Evolutionary conservation across 2,329 filamentous ascomycete species (phyloP), one percentile per base, ranked within the genome.

Genomic region (Clonostachys sp.): DNA sequence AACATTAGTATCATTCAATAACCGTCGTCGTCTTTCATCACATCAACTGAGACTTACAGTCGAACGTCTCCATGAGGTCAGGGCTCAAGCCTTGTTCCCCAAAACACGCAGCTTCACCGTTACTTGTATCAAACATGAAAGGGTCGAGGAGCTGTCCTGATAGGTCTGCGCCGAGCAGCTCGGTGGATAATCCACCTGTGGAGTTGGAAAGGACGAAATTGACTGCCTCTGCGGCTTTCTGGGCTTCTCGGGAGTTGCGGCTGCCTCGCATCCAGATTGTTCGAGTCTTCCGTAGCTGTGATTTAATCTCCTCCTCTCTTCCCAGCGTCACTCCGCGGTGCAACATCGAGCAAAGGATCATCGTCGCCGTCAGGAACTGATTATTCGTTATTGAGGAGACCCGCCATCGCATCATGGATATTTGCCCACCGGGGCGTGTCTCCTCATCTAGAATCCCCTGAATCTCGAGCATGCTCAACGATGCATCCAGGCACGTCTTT

Each of bases 371-470:
- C 1, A 59, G 45, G n/a, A 59, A 61, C 3, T 53, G 45, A 33
- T 59, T 55, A n/a, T 57, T 53, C 45, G 56, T 48, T 18, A 52
- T 53, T 12, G 54, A 55, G 3, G 47, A 50, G n/a, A 55, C 42
- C 1, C 55, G 47, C 55, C 54, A 58, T 12, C 55, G 52, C 52
- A 57, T 51, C 30, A 45, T 48, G 12, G 54, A 42, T 1, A 61
- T 48, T 46, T 55, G 57, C 0, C 58, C 55, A 1, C 51, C 55
- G 0, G 53, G 53, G 4, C 44, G 38, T 3, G 53, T 54, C 43
- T 58, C 55, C 20, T 61, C 57, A 20, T 61, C 53, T 1, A 61
- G 45, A 2, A 55, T 41, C 3, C 55, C 44, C 18, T 63, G 60
- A 10, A 59, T 55, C 8, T 54, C 30, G 0, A 63, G 48, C 0